phyloP scores from a whole-genome alignment of 129 eudicot species.

The Oenanthe sinensis region DNA sequence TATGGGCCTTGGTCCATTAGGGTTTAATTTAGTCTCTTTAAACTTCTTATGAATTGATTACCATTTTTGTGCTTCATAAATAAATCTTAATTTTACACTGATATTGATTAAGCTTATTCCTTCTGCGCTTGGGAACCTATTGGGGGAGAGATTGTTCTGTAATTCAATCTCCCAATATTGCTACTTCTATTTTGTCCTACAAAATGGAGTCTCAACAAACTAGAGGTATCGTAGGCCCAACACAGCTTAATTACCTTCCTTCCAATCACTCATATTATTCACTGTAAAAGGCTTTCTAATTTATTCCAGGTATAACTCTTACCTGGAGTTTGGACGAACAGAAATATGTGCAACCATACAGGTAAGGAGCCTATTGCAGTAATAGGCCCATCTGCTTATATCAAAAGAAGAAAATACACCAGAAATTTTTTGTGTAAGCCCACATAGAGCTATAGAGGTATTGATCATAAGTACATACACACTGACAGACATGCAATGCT shows the following conservation, averaged over 20 bases:
- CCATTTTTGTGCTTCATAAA: background rate
- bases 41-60: background rate
- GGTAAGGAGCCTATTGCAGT: background rate
- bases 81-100: background rate
- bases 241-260: background rate
- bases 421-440: background rate
- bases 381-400: background rate
- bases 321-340: background rate
- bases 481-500: too few species aligned
- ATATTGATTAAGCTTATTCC: background rate
- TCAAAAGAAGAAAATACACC: background rate
- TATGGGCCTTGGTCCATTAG: background rate
- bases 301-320: background rate
- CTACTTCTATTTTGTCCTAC: background rate
- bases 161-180: background rate
- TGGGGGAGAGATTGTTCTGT: background rate
- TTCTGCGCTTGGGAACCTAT: background rate
- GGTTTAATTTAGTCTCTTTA: background rate
- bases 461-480: background rate
- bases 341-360: background rate
- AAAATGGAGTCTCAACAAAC: background rate
- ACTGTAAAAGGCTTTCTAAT: background rate
- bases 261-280: background rate
- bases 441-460: background rate
- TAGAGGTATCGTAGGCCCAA: background rate